Evolutionary conservation across 2,329 filamentous ascomycete genomes (phyloP), one percentile per base, ranked within the genome.

Genomic region (Neonectria ditissima): DNA sequence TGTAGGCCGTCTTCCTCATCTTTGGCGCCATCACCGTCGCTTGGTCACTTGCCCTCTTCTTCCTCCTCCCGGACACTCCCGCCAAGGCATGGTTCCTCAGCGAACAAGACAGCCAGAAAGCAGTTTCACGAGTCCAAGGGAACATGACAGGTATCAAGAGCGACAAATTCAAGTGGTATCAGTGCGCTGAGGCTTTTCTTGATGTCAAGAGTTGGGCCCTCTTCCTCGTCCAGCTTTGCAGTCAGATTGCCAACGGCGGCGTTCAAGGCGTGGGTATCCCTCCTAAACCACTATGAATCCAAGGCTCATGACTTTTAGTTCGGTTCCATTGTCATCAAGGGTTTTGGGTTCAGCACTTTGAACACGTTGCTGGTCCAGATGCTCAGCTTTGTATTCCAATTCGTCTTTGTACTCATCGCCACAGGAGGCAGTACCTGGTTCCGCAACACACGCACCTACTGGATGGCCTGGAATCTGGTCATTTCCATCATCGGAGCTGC

Each of bases 101-200:
- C 16, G 50, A 55, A 6, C 59, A 69, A 16, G 77, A 80, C 45
- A 70, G 73, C 1, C 60, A 63, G 13, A 73, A 75, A 26, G 77
- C 77, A 5, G 55, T 78, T 7, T 61, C 73, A 43, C 73, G 78
- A 1, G 72, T 79, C 20, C 66, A 74, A 34, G 69, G 69, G 5
- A 77, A 79, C 66, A 74, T 74, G 69, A 80, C 78, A 1, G 77
- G 77, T 6, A 75, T 79, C 22, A 74, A 77, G 63, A 78, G 73
- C 55, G 72, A 56, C 50, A 52, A 65, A 20, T 67, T 72, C 28
- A 73, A 74, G 52, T 70, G 71, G 65, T 30, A 52, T 2, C 73
- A 74, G 32, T 65, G 64, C 34, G 47, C 47, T 5, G 73, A 77
- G 54, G 73, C 68, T 0, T 43, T 75, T 6, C 48, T 67, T 9